Conservation (phyloP, 2,329 filamentous ascomycete species). For the Colletotrichum magnum region DNA sequence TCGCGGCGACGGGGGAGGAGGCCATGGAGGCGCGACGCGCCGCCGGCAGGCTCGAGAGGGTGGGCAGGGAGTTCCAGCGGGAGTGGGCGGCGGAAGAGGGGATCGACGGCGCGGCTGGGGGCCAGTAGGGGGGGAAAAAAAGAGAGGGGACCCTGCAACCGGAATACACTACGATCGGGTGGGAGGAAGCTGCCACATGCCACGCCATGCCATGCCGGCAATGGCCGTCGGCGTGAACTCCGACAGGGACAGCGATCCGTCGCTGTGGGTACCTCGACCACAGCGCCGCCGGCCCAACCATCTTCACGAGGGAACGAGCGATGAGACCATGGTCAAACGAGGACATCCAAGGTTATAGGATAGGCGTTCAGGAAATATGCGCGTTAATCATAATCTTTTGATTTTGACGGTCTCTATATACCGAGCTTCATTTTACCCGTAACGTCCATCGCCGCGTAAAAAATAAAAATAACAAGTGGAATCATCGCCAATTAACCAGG, state of each 20-base stretch:
- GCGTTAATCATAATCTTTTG: constrained; percentile 42
- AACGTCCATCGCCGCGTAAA: constrained; percentile 39
- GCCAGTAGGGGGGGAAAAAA: background rate
- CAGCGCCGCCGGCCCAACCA: background rate
- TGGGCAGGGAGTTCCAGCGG: constrained; percentile 68
- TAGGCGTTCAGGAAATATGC: constrained; percentile 30
- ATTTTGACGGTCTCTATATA: constrained; percentile 42
- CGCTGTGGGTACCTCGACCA: background rate
- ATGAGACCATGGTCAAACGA: constrained; percentile 22
- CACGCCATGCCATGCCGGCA: background rate
- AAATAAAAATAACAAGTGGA: constrained; percentile 26
- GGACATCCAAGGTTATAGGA: constrained; percentile 18
- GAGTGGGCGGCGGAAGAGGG: constrained; percentile 61
- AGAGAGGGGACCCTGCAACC: background rate
- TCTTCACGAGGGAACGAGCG: constrained; percentile 28
- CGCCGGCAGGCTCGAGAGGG: constrained; percentile 65
- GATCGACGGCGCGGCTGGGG: constrained; percentile 22
- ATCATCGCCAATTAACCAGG: constrained; percentile 38
- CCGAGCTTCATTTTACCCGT: constrained; percentile 40
- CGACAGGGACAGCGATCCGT: background rate
- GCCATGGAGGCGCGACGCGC: constrained; percentile 66
- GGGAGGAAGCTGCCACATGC: background rate
- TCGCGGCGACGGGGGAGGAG: constrained; percentile 63
- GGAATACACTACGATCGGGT: background rate
- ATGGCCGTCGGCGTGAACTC: background rate